phyloP scores from a whole-genome alignment of 129 eudicot genomes.

The Pittosporum tobira region DNA sequence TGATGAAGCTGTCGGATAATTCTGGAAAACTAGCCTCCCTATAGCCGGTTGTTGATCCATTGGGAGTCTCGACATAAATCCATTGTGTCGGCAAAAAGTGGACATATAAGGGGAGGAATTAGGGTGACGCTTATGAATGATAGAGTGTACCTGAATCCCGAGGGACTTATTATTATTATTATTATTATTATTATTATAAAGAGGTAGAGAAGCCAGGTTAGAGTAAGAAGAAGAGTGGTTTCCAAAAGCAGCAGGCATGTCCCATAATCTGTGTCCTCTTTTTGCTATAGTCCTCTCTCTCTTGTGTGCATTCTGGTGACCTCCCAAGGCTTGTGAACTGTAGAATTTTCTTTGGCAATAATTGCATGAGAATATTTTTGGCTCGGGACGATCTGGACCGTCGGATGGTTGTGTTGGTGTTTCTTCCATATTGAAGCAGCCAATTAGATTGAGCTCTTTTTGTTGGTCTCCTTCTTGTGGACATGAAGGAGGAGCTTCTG shows the following conservation, averaged over 20 bases:
- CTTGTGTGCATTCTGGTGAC: slow-evolving; percentile 65
- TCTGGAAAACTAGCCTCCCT: slow-evolving; percentile 22
- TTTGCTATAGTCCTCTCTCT: slow-evolving; percentile 50
- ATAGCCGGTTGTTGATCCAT: slow-evolving; percentile 45
- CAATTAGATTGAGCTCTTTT: slow-evolving; percentile 45
- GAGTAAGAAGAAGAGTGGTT: slow-evolving; percentile 30
- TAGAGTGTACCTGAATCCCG: slow-evolving; percentile 59
- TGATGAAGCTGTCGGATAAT: slow-evolving; percentile 10
- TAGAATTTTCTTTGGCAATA: slow-evolving; percentile 54
- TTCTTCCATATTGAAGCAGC: slow-evolving; percentile 33
- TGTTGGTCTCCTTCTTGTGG: too few relatives aligned
- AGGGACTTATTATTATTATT: slow-evolving; percentile 33
- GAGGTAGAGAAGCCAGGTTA: slow-evolving; percentile 43
- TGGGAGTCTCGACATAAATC: slow-evolving; percentile 36
- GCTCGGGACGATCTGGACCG: slow-evolving; percentile 36
- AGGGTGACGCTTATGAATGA: slow-evolving; percentile 43
- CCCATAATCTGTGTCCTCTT: slow-evolving; percentile 37
- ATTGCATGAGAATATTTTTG: slow-evolving; percentile 54
- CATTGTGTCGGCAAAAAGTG: slow-evolving; percentile 30
- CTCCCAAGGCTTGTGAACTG: slow-evolving; percentile 58
- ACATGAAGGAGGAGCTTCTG: too few relatives aligned
- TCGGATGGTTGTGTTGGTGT: slow-evolving; percentile 27
- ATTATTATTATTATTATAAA: slow-evolving; percentile 22
- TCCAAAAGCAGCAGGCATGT: slow-evolving; percentile 37
- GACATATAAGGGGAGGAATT: slow-evolving; percentile 23